Conservation (phyloP, 768 basidiomycete genomes). For the Tricholoma sp. region DNA sequence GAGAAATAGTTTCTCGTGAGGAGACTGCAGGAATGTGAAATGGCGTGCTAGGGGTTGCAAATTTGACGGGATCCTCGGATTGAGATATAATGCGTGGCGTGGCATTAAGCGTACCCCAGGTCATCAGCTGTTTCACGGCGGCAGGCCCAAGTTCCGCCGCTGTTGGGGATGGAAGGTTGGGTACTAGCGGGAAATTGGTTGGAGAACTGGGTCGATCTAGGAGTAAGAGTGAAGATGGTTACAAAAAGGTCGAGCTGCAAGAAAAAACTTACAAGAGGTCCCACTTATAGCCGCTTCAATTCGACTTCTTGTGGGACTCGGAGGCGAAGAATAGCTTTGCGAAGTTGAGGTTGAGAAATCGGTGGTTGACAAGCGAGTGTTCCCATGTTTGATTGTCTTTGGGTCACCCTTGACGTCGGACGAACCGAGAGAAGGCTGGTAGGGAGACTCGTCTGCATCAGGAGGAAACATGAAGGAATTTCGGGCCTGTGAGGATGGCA, state of each 20-base stretch:
- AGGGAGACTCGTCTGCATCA: constrained; percentile 83
- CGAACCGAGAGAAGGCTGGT: constrained; percentile 16
- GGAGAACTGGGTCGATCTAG: constrained; percentile 64
- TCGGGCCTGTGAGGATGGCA: constrained; percentile 54
- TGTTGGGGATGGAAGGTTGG: constrained; percentile 83
- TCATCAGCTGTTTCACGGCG: constrained; percentile 92
- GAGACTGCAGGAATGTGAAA: constrained; percentile 79
- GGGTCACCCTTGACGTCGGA: constrained; percentile 31
- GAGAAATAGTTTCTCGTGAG: constrained; percentile 77
- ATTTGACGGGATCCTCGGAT: constrained; percentile 47
- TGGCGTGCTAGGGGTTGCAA: constrained; percentile 49
- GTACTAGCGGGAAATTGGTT: constrained; percentile 68
- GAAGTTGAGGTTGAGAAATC: constrained; percentile 44
- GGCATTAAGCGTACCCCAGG: constrained; percentile 90
- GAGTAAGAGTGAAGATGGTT: neutral
- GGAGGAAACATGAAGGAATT: constrained; percentile 96
- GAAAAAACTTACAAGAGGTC: constrained; percentile 66
- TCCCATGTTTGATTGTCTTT: constrained; percentile 69
- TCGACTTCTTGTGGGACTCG: constrained; percentile 86
- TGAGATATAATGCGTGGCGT: constrained; percentile 85
- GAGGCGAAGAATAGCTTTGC: constrained; percentile 52
- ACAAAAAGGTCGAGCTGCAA: neutral
- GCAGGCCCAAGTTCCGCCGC: constrained; percentile 74
- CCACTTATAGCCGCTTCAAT: constrained; percentile 93
- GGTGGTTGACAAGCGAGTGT: constrained; percentile 76